Conservation (phyloP, 257 asterid species). For the Lithospermum erythrorhizon region DNA sequence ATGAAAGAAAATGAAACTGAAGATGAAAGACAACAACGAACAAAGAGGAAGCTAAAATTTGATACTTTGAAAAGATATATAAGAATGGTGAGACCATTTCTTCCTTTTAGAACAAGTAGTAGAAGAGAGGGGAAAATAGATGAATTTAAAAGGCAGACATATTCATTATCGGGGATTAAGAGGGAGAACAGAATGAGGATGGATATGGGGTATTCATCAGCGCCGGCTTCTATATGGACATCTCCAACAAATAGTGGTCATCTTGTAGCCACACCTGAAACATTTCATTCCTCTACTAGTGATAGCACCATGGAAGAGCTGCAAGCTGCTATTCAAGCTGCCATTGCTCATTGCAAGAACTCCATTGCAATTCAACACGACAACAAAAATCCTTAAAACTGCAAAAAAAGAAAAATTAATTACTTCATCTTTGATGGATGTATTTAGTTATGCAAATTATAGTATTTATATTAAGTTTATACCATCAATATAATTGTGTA, state of each 20-base stretch:
- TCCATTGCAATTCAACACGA: slow-evolving; percentile 43
- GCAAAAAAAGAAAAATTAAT: too few species aligned
- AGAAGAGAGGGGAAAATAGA: slow-evolving; percentile 8
- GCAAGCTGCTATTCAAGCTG: slow-evolving; percentile 91
- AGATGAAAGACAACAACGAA: slow-evolving; percentile 16
- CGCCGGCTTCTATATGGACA: slow-evolving; percentile 67
- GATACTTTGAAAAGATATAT: slow-evolving; percentile 50
- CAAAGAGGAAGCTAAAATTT: slow-evolving; percentile 36
- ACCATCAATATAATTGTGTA: too few species aligned
- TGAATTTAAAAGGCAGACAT: slow-evolving; percentile 24
- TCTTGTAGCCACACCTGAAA: slow-evolving; percentile 35
- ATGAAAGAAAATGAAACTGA: slow-evolving; percentile 10
- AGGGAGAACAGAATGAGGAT: slow-evolving; percentile 30
- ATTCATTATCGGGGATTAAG: slow-evolving; percentile 55
- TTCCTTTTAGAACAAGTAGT: slow-evolving; percentile 24
- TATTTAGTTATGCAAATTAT: slow-evolving; percentile 8
- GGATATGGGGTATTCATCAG: slow-evolving; percentile 50
- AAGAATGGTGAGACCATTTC: slow-evolving; percentile 49
- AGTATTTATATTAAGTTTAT: too few species aligned
- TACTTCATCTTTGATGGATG: too few species aligned
- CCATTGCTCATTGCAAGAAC: slow-evolving; percentile 86
- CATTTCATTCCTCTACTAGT: slow-evolving; percentile 20
- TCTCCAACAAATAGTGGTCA: slow-evolving; percentile 87
- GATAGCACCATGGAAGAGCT: slow-evolving; percentile 85
- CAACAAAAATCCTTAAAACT: slow-evolving; percentile 13